Evolutionary conservation across 352 stramenopile genomes (phyloP).

Genomic region (Pseudoperonospora humuli): DNA sequence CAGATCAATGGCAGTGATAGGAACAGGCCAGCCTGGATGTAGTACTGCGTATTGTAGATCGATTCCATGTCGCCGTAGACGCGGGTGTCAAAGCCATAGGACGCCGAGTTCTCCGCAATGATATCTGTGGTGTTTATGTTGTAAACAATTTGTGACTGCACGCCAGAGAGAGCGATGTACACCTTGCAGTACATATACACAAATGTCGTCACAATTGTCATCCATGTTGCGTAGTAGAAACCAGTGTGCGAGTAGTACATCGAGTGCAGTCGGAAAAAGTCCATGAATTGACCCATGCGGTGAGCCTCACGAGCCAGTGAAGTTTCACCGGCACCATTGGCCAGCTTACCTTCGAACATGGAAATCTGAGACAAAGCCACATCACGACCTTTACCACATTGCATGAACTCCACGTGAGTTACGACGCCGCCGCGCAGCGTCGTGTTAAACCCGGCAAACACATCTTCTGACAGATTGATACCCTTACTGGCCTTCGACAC

Average conservation of each 20-base stretch:
- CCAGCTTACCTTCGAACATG: conserved; percentile 83
- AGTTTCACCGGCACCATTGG: conserved; percentile 75
- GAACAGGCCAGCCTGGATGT: conserved; percentile 76
- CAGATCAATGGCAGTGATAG: conserved; percentile 68
- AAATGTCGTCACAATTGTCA: conserved; percentile 84
- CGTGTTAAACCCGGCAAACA: conserved; percentile 79
- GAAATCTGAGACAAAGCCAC: conserved; percentile 81
- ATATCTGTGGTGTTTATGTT: conserved; percentile 69
- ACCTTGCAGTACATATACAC: conserved; percentile 85
- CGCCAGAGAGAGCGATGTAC: conserved; percentile 65
- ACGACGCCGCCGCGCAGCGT: conserved; percentile 69
- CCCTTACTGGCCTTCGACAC: conserved; percentile 77
- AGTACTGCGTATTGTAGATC: conserved; percentile 81
- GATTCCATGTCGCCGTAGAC: conserved; percentile 53
- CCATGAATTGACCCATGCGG: conserved; percentile 79
- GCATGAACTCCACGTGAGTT: conserved; percentile 82
- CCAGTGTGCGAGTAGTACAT: conserved; percentile 86
- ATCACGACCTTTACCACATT: conserved; percentile 81
- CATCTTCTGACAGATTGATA: conserved; percentile 82
- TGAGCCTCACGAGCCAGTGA: conserved; percentile 71
- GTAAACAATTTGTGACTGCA: conserved; percentile 62
- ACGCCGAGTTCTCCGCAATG: conserved; percentile 47
- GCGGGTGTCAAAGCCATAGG: conserved; percentile 47
- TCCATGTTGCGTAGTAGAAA: conserved; percentile 83
- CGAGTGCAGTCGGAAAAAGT: conserved; percentile 82